Base-by-base conservation (phyloP, 768 basidiomycete species). In the Leucocoprinus birnbaumii region DNA sequence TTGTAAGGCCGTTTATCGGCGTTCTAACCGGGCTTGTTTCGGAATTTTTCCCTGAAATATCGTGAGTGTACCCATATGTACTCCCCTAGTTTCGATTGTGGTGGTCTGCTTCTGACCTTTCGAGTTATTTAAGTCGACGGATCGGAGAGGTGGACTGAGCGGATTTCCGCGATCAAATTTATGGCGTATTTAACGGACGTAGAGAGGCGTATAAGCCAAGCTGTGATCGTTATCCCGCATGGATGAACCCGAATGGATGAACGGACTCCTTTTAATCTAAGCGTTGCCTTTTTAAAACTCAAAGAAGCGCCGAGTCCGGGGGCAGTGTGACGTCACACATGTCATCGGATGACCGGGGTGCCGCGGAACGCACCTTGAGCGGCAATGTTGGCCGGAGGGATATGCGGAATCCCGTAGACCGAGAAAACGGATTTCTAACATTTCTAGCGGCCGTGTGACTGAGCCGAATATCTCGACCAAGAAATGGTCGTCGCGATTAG, bases 241-340 rank as follows among this genome's bases (percentile, higher is more conserved):
- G 22, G 13, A 25, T 50, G 31, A 31, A 31, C 5, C n/a, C n/a
- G n/a, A n/a, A n/a, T n/a, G n/a, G n/a, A n/a, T n/a, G n/a, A n/a
- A n/a, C n/a, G n/a, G n/a, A n/a, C n/a, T n/a, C n/a, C n/a, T n/a
- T n/a, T n/a, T n/a, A n/a, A n/a, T n/a, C n/a, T n/a, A n/a, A n/a
- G n/a, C n/a, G n/a, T n/a, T n/a, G n/a, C n/a, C n/a, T n/a, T n/a
- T n/a, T n/a, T n/a, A n/a, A n/a, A n/a, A 41, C 16, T 19, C 40
- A 16, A 19, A 14, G 40, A 19, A 16, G 37, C 31, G 31, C 31
- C 11, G 11, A 31, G n/a, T n/a, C n/a, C n/a, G 34, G 10, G 48
- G 22, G 34, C 22, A 22, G 22, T 43, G 50, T 50, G 57, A 53
- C 51, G 51, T 53, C 51, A 53, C 43, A n/a, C 40, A 31, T 31